phyloP scores from a whole-genome alignment of 257 asterid genomes.

The Solanum arcanum region DNA sequence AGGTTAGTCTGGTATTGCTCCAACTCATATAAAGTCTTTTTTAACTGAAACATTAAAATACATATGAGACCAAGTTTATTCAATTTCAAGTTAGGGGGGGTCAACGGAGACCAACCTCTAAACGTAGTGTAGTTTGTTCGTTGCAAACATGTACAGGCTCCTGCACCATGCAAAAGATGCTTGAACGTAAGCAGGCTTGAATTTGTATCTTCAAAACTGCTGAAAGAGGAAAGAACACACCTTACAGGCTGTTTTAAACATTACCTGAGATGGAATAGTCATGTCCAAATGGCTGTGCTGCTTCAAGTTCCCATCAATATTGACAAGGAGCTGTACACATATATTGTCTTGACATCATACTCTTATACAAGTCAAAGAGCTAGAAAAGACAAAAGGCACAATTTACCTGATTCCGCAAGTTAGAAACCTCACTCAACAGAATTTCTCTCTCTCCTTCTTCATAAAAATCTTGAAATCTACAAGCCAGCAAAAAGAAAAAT shows the following conservation, averaged over 20 bases:
- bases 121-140: conserved; percentile 31
- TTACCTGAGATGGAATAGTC: conserved; percentile 27
- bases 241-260: neutral
- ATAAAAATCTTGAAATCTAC: conserved; percentile 85
- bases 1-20: conserved; percentile 59
- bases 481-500: neutral
- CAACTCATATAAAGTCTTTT: conserved; percentile 47
- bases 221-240: neutral
- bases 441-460: conserved; percentile 93
- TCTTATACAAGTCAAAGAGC: neutral
- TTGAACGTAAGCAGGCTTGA: neutral
- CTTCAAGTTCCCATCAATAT: conserved; percentile 52
- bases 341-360: neutral
- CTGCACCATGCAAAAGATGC: conserved; percentile 27
- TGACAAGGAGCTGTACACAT: conserved; percentile 41
- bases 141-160: conserved; percentile 13
- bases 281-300: conserved; percentile 25
- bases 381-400: neutral
- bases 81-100: neutral
- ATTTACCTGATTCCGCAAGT: conserved; percentile 70
- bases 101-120: conserved; percentile 40
- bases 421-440: conserved; percentile 66
- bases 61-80: neutral
- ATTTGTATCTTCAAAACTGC: neutral
- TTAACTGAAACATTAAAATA: conserved; percentile 35